phyloP scores from a whole-genome alignment of 495 filamentous ascomycete species.

The Annulohypoxylon stygium region DNA sequence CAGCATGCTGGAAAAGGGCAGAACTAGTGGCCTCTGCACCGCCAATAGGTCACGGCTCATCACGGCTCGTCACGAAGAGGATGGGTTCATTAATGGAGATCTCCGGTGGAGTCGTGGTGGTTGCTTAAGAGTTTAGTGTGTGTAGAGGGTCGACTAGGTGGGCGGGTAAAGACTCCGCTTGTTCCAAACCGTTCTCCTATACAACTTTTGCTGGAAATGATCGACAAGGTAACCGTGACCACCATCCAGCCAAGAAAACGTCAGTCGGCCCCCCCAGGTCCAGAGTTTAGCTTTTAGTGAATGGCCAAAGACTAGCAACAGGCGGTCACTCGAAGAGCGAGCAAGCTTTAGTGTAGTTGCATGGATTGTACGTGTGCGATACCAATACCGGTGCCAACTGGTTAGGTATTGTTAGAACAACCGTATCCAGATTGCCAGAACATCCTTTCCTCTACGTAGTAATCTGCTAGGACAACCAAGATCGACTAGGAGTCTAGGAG shows the following conservation, averaged over 20 bases:
- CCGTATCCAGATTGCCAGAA: slow-evolving; percentile 15
- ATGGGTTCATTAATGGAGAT: slow-evolving; percentile 45
- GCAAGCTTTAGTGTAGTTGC: slow-evolving; percentile 22
- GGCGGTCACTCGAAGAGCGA: slow-evolving; percentile 37
- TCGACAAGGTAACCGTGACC: slow-evolving; percentile 41
- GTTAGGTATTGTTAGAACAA: slow-evolving; percentile 42
- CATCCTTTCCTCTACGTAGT: slow-evolving; percentile 21
- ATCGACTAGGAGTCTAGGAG: slow-evolving; percentile 37
- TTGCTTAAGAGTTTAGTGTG: slow-evolving; percentile 40
- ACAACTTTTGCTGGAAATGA: slow-evolving; percentile 39
- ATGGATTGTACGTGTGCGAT: slow-evolving; percentile 37
- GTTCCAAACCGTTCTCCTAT: slow-evolving; percentile 43
- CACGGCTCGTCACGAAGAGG: slow-evolving; percentile 47
- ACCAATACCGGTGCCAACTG: slow-evolving; percentile 44
- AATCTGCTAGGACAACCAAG: slow-evolving; percentile 40
- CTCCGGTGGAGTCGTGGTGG: slow-evolving; percentile 47
- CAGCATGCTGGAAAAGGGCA: slow-evolving; percentile 24
- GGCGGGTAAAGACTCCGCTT: slow-evolving; percentile 50
- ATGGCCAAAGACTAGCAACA: slow-evolving; percentile 37
- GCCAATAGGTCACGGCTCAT: slow-evolving; percentile 44
- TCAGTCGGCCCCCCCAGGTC: slow-evolving; percentile 45
- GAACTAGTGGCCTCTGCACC: slow-evolving; percentile 32
- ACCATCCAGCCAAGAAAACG: slow-evolving; percentile 45
- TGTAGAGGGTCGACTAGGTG: slow-evolving; percentile 43
- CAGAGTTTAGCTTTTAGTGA: slow-evolving; percentile 22